A percentile compares a stretch with the other conserved stretches of the same genome.
Evolutionary conservation across 192 early-diverging fungal species (phyloP).

Genomic region (Backusella sp.): DNA sequence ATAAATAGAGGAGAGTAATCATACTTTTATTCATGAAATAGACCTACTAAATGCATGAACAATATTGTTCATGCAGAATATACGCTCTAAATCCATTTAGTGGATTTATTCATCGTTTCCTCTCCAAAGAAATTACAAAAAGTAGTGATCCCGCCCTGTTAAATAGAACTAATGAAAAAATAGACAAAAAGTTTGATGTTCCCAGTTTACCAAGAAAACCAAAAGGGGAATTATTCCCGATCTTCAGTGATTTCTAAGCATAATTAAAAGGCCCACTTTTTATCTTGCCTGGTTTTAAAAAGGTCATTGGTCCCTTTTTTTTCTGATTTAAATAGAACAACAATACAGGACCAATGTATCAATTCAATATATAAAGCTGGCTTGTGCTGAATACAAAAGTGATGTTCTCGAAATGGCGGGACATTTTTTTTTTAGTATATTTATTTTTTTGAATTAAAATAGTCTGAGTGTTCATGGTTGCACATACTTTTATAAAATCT

Average conservation of each 20-base stretch:
- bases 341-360: neutral
- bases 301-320: neutral
- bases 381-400: neutral
- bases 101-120: neutral
- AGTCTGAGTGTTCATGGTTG: neutral
- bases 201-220: neutral
- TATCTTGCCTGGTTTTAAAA: neutral
- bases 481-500: neutral
- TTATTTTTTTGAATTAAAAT: neutral
- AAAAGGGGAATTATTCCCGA: neutral
- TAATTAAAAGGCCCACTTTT: neutral
- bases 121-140: neutral
- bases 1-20: neutral
- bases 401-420: neutral
- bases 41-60: neutral
- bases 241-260: neutral
- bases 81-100: neutral
- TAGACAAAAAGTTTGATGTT: neutral
- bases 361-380: neutral
- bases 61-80: neutral
- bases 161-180: neutral
- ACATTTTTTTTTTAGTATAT: neutral
- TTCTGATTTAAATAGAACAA: neutral
- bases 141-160: neutral
- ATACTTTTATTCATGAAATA: neutral